A percentile compares a stretch with the other conserved stretches of the same genome.
Evolutionary conservation across 306 rosid genomes (phyloP).

Genomic region (Trichosanthes truncata): DNA sequence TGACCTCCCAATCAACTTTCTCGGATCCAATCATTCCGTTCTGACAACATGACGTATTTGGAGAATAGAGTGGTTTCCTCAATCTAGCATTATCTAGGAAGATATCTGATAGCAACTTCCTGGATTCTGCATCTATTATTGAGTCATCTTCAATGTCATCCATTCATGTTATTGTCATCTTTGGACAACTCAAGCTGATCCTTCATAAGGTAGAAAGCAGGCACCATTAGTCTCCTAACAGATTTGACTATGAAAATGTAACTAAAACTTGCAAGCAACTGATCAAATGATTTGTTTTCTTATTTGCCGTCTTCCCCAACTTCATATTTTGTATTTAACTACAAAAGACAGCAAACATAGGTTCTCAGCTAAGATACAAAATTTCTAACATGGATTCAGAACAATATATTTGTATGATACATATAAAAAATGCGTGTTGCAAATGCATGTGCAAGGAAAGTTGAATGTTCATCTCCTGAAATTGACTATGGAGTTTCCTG

Average conservation of each 20-base stretch:
- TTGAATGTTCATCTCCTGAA: too few relatives aligned
- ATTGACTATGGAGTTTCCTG: too few relatives aligned
- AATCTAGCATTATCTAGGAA: slow-evolving; percentile 6
- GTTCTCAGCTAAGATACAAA: background rate
- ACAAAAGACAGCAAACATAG: background rate
- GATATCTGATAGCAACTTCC: slow-evolving; percentile 10
- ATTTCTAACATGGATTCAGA: background rate
- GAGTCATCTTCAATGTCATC: background rate
- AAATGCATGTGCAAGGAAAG: too few relatives aligned
- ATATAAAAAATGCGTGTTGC: too few relatives aligned
- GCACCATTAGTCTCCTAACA: background rate
- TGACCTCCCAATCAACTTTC: background rate
- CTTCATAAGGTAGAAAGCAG: background rate
- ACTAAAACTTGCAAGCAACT: background rate
- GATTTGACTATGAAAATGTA: background rate
- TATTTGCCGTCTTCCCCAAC: background rate
- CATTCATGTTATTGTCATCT: background rate
- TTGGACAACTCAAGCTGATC: background rate
- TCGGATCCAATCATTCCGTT: background rate
- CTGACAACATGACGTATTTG: slow-evolving; percentile 2
- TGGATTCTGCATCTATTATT: slow-evolving; percentile 6
- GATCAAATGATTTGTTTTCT: background rate
- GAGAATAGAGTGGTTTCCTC: background rate
- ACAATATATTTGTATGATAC: too few relatives aligned
- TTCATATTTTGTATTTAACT: background rate